Evolutionary conservation across 2,329 filamentous ascomycete species (phyloP).

Genomic region (Pestalotiopsis fici): DNA sequence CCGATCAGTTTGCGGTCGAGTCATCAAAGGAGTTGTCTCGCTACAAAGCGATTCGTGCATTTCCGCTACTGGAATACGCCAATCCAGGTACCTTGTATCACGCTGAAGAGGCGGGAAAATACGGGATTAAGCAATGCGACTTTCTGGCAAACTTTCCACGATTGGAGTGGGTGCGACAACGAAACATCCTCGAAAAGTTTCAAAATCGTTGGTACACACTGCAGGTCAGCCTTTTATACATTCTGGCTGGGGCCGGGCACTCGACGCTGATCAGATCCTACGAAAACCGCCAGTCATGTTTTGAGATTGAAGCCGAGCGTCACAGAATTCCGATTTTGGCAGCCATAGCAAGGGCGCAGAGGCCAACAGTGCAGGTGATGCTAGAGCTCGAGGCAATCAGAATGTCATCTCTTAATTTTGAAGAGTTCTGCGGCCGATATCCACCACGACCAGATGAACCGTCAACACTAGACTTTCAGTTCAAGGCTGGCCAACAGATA

Average conservation of each 20-base stretch:
- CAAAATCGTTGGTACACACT: constrained; percentile 2
- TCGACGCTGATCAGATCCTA: background rate
- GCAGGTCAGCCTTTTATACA: constrained; percentile 11
- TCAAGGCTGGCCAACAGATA: background rate
- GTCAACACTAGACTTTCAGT: background rate
- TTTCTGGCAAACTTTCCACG: constrained; percentile 10
- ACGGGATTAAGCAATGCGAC: background rate
- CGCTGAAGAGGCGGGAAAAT: constrained; percentile 9
- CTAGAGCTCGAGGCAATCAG: background rate
- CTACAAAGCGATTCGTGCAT: background rate
- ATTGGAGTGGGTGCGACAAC: constrained; percentile 8
- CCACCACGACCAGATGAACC: background rate
- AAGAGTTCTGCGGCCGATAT: background rate
- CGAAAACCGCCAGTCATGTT: background rate
- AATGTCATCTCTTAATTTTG: background rate
- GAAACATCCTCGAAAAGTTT: constrained; percentile 11
- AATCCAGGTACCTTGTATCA: constrained; percentile 6
- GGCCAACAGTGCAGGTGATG: background rate
- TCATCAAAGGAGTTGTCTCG: background rate
- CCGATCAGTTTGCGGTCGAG: background rate
- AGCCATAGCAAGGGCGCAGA: background rate
- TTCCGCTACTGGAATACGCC: constrained; percentile 16
- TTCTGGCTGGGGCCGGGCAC: constrained; percentile 12
- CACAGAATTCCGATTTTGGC: background rate
- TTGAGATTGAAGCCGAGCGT: background rate